phyloP scores from a whole-genome alignment of 2,329 filamentous ascomycete genomes.

The Hymenoscyphus occultus region DNA sequence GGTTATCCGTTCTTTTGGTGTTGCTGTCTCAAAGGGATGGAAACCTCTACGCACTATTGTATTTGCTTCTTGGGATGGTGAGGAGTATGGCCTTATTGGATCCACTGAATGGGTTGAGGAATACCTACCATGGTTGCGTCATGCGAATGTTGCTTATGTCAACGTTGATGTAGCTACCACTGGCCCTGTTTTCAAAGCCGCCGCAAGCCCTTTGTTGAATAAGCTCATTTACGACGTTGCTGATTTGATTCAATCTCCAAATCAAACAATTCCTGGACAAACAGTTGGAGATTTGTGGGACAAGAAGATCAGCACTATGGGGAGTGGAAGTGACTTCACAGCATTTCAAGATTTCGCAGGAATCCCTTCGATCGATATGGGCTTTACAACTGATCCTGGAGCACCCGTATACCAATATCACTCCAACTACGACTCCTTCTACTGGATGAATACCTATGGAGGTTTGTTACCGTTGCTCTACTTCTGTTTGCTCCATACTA shows the following conservation, averaged over 20 bases:
- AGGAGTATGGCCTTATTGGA: constrained; percentile 77
- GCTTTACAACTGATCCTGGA: constrained; percentile 41
- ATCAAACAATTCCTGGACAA: constrained; percentile 39
- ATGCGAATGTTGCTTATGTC: constrained; percentile 68
- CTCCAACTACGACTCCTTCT: constrained; percentile 78
- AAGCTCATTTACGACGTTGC: constrained; percentile 57
- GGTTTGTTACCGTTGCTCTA: not conserved
- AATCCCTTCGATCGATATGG: constrained; percentile 54
- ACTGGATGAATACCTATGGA: constrained; percentile 79
- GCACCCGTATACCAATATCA: constrained; percentile 71
- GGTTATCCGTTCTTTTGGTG: constrained; percentile 70
- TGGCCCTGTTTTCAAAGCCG: constrained; percentile 54
- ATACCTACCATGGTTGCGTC: constrained; percentile 70
- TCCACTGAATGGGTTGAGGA: constrained; percentile 88
- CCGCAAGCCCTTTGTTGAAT: constrained; percentile 62
- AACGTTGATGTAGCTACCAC: constrained; percentile 72
- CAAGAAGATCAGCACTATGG: constrained; percentile 54
- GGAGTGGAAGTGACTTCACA: constrained; percentile 66
- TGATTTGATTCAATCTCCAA: constrained; percentile 44
- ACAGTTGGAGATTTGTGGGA: constrained; percentile 48
- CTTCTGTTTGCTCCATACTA: not conserved
- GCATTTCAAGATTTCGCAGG: constrained; percentile 59
- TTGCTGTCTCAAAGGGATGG: constrained; percentile 71
- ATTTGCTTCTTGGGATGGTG: constrained; percentile 72
- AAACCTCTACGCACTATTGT: constrained; percentile 86